phyloP scores from a whole-genome alignment of 2,329 filamentous ascomycete species.

The Penicillium sp. region DNA sequence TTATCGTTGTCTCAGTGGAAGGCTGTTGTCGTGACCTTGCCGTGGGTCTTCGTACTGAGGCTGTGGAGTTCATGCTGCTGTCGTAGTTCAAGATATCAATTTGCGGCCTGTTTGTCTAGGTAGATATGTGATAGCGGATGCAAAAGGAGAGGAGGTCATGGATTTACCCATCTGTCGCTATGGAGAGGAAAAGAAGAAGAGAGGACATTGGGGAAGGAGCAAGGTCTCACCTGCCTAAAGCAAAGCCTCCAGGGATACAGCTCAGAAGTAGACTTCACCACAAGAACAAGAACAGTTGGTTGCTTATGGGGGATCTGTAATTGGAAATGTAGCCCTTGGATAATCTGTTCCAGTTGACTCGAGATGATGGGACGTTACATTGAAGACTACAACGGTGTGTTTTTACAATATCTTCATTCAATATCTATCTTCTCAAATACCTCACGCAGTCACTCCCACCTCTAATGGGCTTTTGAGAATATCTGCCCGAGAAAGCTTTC shows the following conservation, averaged over 20 bases:
- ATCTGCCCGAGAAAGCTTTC: conserved; percentile 10
- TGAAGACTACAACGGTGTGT: too few species aligned
- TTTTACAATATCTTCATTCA: background rate
- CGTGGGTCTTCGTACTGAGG: background rate
- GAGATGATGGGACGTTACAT: background rate
- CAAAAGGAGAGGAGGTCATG: background rate
- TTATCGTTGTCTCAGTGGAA: background rate
- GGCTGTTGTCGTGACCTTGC: background rate
- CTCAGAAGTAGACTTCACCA: background rate
- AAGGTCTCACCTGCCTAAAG: background rate
- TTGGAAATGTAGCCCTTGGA: background rate
- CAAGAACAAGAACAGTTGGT: background rate
- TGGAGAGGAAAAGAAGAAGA: background rate
- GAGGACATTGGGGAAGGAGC: background rate
- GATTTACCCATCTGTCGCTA: background rate
- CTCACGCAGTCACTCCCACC: conserved; percentile 6
- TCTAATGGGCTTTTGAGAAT: conserved; percentile 2
- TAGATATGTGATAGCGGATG: background rate
- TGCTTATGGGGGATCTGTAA: background rate
- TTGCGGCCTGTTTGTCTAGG: background rate
- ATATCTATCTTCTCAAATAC: background rate
- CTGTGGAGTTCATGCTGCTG: background rate
- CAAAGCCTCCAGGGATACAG: background rate
- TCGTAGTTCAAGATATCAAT: background rate
- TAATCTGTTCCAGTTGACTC: too few species aligned